These are phyloP conservation scores for Ramichloridium luteum DNA, from an alignment of 2,329 filamentous ascomycete species.

Conservation along the genomic window DNA sequence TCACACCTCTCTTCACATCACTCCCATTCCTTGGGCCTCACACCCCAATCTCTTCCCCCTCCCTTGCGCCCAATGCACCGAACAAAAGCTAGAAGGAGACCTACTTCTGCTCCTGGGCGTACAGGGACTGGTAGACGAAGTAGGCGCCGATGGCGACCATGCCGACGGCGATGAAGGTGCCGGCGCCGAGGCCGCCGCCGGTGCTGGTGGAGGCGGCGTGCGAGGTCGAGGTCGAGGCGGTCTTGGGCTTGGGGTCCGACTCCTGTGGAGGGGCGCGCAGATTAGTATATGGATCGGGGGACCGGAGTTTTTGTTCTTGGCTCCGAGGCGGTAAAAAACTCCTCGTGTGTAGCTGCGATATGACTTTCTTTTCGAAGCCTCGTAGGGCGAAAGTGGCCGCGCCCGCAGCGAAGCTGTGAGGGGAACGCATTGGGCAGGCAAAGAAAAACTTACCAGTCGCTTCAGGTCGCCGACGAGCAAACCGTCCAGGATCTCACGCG, in stretches of 20 bases:
- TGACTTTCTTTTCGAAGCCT: constrained; percentile 1
- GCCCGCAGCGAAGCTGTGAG: neutral
- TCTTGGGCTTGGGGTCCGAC: constrained; percentile 66
- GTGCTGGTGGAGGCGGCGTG: constrained; percentile 36
- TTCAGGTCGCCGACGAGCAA: constrained; percentile 67
- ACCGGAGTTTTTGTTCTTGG: too few species aligned
- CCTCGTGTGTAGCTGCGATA: neutral
- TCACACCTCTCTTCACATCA: neutral
- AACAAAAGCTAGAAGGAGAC: too few species aligned
- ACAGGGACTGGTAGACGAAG: constrained; percentile 73
- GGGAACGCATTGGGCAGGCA: neutral
- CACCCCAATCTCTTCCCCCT: constrained; percentile 3
- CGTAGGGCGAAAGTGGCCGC: too few species aligned
- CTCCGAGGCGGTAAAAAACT: too few species aligned
- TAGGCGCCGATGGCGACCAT: constrained; percentile 55
- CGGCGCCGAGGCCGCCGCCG: constrained; percentile 52
- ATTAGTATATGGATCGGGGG: neutral
- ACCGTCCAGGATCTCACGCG: constrained; percentile 77
- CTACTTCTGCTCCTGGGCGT: constrained; percentile 39
- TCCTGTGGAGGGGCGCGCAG: constrained; percentile 38
- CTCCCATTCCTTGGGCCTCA: neutral
- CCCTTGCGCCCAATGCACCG: constrained; percentile 3
- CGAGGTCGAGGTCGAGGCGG: constrained; percentile 38
- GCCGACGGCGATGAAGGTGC: constrained; percentile 67
- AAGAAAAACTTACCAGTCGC: constrained; percentile 64